phyloP scores from a whole-genome alignment of 495 filamentous ascomycete genomes.

The Gamarada debralockiae region DNA sequence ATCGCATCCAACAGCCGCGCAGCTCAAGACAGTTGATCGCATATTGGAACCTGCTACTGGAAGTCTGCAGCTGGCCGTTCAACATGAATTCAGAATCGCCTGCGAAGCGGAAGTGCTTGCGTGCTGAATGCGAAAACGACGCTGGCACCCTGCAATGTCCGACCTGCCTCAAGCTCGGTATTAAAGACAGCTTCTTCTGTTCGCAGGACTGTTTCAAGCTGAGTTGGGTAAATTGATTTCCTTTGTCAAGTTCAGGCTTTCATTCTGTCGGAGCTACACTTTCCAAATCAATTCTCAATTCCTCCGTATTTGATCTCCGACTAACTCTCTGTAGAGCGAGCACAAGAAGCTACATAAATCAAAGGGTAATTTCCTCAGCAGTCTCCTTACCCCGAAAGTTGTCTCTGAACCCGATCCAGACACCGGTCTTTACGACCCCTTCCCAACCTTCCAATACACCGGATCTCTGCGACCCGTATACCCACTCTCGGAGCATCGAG shows the following conservation, averaged over 20 bases:
- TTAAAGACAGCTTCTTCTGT: slow-evolving; percentile 92
- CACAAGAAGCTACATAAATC: slow-evolving; percentile 87
- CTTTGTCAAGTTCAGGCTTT: background rate
- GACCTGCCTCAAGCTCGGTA: slow-evolving; percentile 81
- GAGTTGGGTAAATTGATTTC: slow-evolving; percentile 74
- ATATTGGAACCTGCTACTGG: background rate
- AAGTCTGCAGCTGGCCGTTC: background rate
- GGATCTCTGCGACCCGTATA: slow-evolving; percentile 84
- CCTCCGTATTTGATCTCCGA: background rate
- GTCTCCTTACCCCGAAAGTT: slow-evolving; percentile 65
- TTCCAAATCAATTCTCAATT: background rate
- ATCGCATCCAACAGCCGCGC: slow-evolving; percentile 1
- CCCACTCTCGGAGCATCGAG: slow-evolving; percentile 71
- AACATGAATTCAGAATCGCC: slow-evolving; percentile 41
- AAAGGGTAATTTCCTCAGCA: slow-evolving; percentile 71
- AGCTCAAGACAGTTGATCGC: background rate
- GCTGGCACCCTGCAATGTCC: slow-evolving; percentile 87
- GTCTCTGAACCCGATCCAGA: slow-evolving; percentile 89
- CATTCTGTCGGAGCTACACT: background rate
- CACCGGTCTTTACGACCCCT: slow-evolving; percentile 84
- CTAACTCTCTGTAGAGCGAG: slow-evolving; percentile 50
- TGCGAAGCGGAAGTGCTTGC: slow-evolving; percentile 68
- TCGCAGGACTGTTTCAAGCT: slow-evolving; percentile 98
- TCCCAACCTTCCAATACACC: slow-evolving; percentile 78
- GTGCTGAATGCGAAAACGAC: slow-evolving; percentile 77